phyloP scores from a whole-genome alignment of 805 yeast genomes.

The Candida pseudoglaebosa region DNA sequence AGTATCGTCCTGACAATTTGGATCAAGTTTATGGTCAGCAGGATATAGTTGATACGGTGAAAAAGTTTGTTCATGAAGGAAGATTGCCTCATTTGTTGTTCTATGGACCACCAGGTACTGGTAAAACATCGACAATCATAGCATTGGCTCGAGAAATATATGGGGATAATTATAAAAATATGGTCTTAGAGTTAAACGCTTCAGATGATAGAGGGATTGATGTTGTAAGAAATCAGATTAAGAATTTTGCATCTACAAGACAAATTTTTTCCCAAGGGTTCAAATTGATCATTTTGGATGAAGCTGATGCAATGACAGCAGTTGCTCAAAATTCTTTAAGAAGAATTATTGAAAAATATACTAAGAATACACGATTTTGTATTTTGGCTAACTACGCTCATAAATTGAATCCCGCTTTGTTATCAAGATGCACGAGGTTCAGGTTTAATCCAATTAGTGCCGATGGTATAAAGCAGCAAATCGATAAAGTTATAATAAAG shows the following conservation, averaged over 20 bases:
- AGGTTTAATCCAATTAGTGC: slow-evolving; percentile 79
- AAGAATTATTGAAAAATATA: slow-evolving; percentile 85
- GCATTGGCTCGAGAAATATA: slow-evolving; percentile 81
- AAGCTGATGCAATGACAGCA: slow-evolving; percentile 92
- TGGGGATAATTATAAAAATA: slow-evolving; percentile 75
- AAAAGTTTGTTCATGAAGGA: slow-evolving; percentile 78
- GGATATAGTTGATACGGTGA: slow-evolving; percentile 79
- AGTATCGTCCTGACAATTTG: slow-evolving; percentile 80
- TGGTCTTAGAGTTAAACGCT: slow-evolving; percentile 94
- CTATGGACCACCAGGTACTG: slow-evolving; percentile 94
- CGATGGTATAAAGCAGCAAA: slow-evolving; percentile 63
- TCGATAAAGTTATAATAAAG: slow-evolving; percentile 61
- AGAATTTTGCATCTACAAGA: slow-evolving; percentile 92
- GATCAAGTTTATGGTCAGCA: slow-evolving; percentile 91
- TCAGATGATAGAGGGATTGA: slow-evolving; percentile 97
- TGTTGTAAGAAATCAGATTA: slow-evolving; percentile 96
- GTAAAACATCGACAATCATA: slow-evolving; percentile 83
- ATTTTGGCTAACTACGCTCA: slow-evolving; percentile 94
- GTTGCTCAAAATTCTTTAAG: slow-evolving; percentile 82
- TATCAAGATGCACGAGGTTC: slow-evolving; percentile 93
- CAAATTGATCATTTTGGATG: slow-evolving; percentile 89
- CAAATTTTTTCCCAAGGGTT: slow-evolving; percentile 86
- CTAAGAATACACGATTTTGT: slow-evolving; percentile 93
- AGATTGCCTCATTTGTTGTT: slow-evolving; percentile 87
- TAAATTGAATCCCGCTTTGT: slow-evolving; percentile 89